Percentiles rank a stretch among this genome's conserved stretches.
Evolutionary conservation across 2,329 filamentous ascomycete species (phyloP).

Genomic region (Penicillium griseofulvum): DNA sequence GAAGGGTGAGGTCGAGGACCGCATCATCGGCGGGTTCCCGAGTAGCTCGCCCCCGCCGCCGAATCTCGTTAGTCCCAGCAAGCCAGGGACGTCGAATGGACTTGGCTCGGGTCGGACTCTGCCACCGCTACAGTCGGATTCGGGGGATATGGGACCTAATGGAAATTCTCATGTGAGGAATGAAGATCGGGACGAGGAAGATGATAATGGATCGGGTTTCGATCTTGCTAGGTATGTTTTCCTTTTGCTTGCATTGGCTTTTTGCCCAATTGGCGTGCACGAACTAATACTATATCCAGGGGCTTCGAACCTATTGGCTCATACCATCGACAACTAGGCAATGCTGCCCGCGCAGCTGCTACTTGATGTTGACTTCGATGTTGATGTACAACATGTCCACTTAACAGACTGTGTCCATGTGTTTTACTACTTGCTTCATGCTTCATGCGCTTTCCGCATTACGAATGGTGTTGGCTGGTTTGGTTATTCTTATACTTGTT

Average conservation of each 20-base stretch:
- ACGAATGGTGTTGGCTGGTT: conserved; percentile 18
- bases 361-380: conserved; percentile 17
- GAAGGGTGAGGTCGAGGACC: conserved; percentile 42
- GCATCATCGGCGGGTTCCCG: conserved; percentile 39
- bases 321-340: conserved; percentile 45
- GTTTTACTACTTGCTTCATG: conserved; percentile 1
- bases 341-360: conserved; percentile 37
- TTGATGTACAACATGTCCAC: conserved; percentile 17
- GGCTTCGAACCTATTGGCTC: conserved; percentile 51
- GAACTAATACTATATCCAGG: conserved; percentile 26
- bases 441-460: conserved; percentile 16
- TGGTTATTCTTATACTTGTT: background rate
- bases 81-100: conserved; percentile 37
- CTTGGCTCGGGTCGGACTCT: conserved; percentile 30
- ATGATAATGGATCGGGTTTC: conserved; percentile 44
- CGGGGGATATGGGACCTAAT: conserved; percentile 20
- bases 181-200: conserved; percentile 43
- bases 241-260: background rate
- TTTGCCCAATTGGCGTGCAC: background rate
- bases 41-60: conserved; percentile 51
- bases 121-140: conserved; percentile 34
- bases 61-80: conserved; percentile 46
- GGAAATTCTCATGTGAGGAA: conserved; percentile 17
- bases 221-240: conserved; percentile 46
- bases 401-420: conserved; percentile 9